Conservation (phyloP, 345 rosid genomes). For the Angophora floribunda region DNA sequence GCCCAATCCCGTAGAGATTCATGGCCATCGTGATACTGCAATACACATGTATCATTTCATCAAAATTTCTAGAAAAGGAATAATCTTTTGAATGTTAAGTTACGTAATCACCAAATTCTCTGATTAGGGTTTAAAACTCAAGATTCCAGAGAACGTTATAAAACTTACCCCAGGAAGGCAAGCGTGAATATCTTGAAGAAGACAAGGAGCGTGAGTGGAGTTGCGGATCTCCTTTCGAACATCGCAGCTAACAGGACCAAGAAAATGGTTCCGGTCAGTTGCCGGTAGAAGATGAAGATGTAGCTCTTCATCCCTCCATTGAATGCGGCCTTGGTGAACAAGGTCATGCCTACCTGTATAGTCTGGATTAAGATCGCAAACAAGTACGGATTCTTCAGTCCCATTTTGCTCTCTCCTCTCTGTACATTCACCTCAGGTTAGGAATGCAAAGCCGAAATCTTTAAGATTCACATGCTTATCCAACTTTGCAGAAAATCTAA, state of each 20-base stretch:
- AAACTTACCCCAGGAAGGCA: slow-evolving; percentile 3
- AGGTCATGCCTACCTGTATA: slow-evolving; percentile 2
- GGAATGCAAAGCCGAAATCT: neutral
- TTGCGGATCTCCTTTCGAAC: slow-evolving; percentile 4
- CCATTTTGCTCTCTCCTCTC: neutral
- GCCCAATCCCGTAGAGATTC: neutral
- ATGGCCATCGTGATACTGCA: neutral
- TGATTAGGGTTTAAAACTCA: neutral
- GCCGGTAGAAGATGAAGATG: slow-evolving; percentile 13
- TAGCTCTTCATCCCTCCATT: slow-evolving; percentile 8
- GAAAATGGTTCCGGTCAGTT: slow-evolving; percentile 3
- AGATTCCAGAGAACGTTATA: neutral
- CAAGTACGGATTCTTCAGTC: slow-evolving; percentile 1
- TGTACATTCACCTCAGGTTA: neutral
- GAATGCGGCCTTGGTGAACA: slow-evolving; percentile 12
- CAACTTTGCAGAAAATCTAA: neutral
- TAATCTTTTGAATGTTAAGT: neutral
- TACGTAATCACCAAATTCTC: neutral
- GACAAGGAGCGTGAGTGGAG: neutral
- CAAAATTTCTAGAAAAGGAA: neutral
- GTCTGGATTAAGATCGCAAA: neutral
- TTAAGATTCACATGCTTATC: neutral
- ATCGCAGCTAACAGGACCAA: slow-evolving; percentile 1
- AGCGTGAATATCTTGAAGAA: slow-evolving; percentile 10
- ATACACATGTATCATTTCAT: neutral